Base-by-base conservation (phyloP, 208 protist species). In the Spongospora subterranea region DNA sequence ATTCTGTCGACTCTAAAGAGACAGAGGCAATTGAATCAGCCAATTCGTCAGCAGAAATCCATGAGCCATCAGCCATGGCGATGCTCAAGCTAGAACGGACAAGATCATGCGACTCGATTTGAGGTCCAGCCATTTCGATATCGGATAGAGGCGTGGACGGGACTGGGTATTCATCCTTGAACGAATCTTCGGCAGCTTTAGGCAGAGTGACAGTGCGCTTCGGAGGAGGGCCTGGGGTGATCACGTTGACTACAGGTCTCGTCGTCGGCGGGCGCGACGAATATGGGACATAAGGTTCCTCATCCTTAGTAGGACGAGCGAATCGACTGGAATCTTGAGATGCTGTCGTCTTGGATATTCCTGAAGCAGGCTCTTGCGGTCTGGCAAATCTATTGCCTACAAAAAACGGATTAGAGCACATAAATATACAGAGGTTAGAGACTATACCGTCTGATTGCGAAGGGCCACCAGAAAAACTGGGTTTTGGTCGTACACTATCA, bases 11-110 rank as follows among this genome's bases (percentile, higher is more conserved):
- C 6, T 35, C n/a, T n/a, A 82, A 43, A 82, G n/a, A 35, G 17
- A 82, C 40, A 6, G 6, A 35, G n/a, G 6, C 40, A 20, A 82
- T 82, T 6, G 17, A 35, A 35, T 82, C 71, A 13, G 71, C 71
- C 17, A 82, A n/a, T 17, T 82, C 71, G n/a, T 82, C 71, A 82
- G 71, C 71, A 43, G 71, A 39, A 6, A 82, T n/a, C 71, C 71
- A 82, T 6, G 71, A 40, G 71, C 35, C 71, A 20, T 82, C 71
- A 35, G n/a, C n/a, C 71, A 82, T 82, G 11, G 71, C 6, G 13
- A 35, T 35, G 17, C 13, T n/a, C 71, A 82, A 43, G 17, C 11
- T n/a, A 6, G 71, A 82, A n/a, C 71, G 71, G 13, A 17, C n/a
- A 6, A 35, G 71, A n/a, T 35, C 71, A 6, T 6, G 6, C n/a